phyloP scores from a whole-genome alignment of 345 rosid species.

The Arabidopsis arenosa region DNA sequence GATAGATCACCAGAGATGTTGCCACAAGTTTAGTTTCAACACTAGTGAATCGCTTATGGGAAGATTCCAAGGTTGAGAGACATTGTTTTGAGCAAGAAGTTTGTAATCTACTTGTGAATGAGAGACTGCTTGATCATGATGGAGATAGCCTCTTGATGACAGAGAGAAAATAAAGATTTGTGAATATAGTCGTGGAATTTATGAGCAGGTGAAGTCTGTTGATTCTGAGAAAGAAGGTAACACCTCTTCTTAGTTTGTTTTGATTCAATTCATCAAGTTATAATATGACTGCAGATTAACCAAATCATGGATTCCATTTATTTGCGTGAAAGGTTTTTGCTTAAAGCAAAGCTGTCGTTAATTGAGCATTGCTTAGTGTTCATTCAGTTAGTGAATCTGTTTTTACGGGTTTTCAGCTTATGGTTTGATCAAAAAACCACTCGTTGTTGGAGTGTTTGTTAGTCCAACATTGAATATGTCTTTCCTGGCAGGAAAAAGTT shows the following conservation, averaged over 20 bases:
- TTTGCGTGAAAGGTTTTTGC: slow-evolving; percentile 1
- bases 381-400: not conserved
- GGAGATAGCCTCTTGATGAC: not conserved
- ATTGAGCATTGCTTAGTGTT: not conserved
- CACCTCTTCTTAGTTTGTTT: not conserved
- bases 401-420: not conserved
- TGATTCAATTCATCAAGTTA: not conserved
- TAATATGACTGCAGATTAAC: not conserved
- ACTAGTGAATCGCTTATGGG: not conserved
- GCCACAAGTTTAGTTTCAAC: not conserved
- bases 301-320: slow-evolving; percentile 2
- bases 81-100: not conserved
- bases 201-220: not conserved
- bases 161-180: not conserved
- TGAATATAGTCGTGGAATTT: not conserved
- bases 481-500: not conserved
- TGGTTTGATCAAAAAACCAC: not conserved
- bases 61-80: not conserved
- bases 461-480: not conserved
- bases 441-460: not conserved
- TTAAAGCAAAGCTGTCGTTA: not conserved
- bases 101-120: not conserved
- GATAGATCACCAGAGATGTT: not conserved
- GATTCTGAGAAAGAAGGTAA: slow-evolving; percentile 4
- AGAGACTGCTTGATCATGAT: not conserved